These are phyloP conservation scores for Ascosphaera acerosa DNA, from an alignment of 2,329 filamentous ascomycete genomes.

Conservation along the genomic window DNA sequence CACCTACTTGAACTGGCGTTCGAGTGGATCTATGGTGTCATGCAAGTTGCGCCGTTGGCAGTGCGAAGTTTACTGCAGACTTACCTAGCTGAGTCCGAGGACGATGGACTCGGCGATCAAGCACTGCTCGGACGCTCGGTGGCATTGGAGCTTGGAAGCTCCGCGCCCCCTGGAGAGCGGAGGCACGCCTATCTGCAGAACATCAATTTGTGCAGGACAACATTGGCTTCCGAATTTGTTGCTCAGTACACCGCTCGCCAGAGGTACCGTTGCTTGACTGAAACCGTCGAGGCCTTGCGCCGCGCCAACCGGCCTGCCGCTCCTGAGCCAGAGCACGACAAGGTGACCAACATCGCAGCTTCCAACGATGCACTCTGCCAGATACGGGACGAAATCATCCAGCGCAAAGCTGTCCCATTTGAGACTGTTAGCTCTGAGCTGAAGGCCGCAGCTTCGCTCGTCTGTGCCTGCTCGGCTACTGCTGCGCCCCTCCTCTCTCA, in stretches of 20 bases:
- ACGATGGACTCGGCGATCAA: slow-evolving; percentile 74
- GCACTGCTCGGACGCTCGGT: slow-evolving; percentile 84
- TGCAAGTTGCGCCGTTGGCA: slow-evolving; percentile 71
- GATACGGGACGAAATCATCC: slow-evolving; percentile 23
- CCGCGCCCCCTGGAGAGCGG: slow-evolving; percentile 67
- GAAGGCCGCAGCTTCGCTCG: slow-evolving; percentile 57
- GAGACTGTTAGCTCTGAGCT: slow-evolving; percentile 58
- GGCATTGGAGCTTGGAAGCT: slow-evolving; percentile 71
- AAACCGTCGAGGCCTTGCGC: neutral
- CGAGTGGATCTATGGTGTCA: slow-evolving; percentile 52
- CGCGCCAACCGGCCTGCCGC: too few relatives aligned
- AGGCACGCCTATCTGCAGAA: slow-evolving; percentile 25
- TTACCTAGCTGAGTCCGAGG: slow-evolving; percentile 83
- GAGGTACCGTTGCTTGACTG: slow-evolving; percentile 56
- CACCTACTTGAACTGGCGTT: slow-evolving; percentile 52
- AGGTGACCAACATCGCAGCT: neutral
- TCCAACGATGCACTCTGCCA: neutral
- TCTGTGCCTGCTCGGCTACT: slow-evolving; percentile 53
- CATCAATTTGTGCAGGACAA: neutral
- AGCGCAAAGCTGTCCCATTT: slow-evolving; percentile 43
- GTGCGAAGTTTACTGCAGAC: slow-evolving; percentile 83
- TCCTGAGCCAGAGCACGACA: too few relatives aligned
- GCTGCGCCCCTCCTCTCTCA: slow-evolving; percentile 62
- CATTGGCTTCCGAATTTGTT: slow-evolving; percentile 76
- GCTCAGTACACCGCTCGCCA: slow-evolving; percentile 93